phyloP scores from a whole-genome alignment of 2,329 filamentous ascomycete genomes.

The Aspergillus sp. region DNA sequence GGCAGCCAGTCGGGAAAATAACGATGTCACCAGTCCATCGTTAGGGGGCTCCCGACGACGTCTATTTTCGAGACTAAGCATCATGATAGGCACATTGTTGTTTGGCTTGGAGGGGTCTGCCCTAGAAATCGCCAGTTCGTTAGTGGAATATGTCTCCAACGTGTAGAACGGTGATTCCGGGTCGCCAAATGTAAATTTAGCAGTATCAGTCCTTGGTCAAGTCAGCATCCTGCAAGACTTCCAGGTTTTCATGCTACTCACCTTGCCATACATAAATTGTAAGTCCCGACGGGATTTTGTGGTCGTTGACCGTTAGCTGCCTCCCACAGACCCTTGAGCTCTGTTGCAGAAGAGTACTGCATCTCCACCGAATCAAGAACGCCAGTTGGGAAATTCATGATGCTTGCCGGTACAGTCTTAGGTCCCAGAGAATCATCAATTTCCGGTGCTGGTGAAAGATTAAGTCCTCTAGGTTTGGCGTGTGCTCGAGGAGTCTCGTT shows the following conservation, averaged over 20 bases:
- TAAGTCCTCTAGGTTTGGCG: constrained; percentile 23
- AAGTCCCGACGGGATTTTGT: constrained; percentile 24
- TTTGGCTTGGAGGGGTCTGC: constrained; percentile 36
- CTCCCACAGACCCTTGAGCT: constrained; percentile 41
- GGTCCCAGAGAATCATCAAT: constrained; percentile 32
- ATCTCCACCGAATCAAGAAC: constrained; percentile 28
- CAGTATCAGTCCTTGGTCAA: constrained; percentile 29
- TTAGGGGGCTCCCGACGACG: constrained; percentile 33
- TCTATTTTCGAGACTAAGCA: constrained; percentile 35
- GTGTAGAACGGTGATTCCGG: constrained; percentile 41
- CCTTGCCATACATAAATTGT: constrained; percentile 39
- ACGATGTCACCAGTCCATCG: constrained; percentile 39
- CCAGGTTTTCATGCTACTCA: constrained; percentile 15
- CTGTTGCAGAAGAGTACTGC: constrained; percentile 34
- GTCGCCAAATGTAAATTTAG: constrained; percentile 41
- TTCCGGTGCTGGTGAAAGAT: constrained; percentile 27
- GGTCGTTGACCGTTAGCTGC: constrained; percentile 41
- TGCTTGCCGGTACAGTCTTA: constrained; percentile 39
- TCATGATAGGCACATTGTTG: constrained; percentile 40
- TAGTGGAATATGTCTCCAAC: constrained; percentile 37
- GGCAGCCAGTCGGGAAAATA: constrained; percentile 47
- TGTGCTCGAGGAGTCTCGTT: constrained; percentile 8
- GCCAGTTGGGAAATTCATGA: constrained; percentile 37
- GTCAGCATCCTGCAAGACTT: constrained; percentile 9
- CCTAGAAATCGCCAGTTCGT: constrained; percentile 39